Evolutionary conservation across 306 rosid species (phyloP).

Genomic region (Vachellia collinsii): DNA sequence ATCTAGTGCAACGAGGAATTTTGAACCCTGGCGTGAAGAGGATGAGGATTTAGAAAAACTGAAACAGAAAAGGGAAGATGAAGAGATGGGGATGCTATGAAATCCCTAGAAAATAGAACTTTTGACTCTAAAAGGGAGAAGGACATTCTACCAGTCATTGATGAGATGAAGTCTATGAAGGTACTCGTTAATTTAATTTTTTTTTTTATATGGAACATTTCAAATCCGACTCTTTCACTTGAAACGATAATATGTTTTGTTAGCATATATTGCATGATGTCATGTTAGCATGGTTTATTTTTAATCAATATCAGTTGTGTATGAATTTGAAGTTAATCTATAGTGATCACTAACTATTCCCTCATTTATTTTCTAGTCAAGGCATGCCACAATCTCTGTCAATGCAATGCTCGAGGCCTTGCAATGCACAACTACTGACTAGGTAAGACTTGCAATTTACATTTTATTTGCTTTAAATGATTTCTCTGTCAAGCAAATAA

Average conservation of each 20-base stretch:
- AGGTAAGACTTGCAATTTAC: slow-evolving; percentile 37
- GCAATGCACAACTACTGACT: slow-evolving; percentile 58
- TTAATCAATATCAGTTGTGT: not conserved
- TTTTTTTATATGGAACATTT: too few relatives aligned
- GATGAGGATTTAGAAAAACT: slow-evolving; percentile 61
- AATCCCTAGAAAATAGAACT: slow-evolving; percentile 81
- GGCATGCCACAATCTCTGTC: slow-evolving; percentile 82
- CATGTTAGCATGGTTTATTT: not conserved
- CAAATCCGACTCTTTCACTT: too few relatives aligned
- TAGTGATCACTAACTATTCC: slow-evolving; percentile 21
- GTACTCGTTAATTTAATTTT: slow-evolving; percentile 23
- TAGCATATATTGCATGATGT: slow-evolving; percentile 17
- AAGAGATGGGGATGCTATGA: slow-evolving; percentile 96
- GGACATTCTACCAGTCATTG: slow-evolving; percentile 85
- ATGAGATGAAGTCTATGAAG: slow-evolving; percentile 99
- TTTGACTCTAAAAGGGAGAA: slow-evolving; percentile 75
- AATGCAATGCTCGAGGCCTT: slow-evolving; percentile 86
- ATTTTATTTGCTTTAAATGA: too few relatives aligned
- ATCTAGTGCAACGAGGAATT: slow-evolving; percentile 67
- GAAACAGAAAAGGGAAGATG: slow-evolving; percentile 63
- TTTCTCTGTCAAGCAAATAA: too few relatives aligned
- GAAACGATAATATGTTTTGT: not conserved
- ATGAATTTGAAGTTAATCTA: not conserved
- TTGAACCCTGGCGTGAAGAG: slow-evolving; percentile 81
- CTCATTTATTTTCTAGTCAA: slow-evolving; percentile 50